Base-by-base conservation (phyloP, 2,329 filamentous ascomycete species). In the Daldinia sp. region DNA sequence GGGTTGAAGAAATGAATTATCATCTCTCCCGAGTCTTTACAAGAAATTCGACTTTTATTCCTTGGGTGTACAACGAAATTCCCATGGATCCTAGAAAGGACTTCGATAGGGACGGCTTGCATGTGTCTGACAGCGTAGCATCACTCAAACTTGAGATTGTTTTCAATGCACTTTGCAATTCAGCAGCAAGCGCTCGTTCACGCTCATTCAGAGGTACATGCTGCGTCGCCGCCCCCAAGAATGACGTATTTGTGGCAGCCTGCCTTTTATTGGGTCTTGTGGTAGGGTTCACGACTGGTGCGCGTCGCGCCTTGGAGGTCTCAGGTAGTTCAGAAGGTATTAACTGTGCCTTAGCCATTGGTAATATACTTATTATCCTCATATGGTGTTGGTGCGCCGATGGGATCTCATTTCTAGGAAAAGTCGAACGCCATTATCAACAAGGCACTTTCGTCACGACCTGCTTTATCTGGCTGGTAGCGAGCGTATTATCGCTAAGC, bases 91-190 rank as follows among this genome's bases (percentile, higher is more conserved):
- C 80, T 26, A 72, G 72, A 33, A 76, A 77, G 6, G 75, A 78
- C 44, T 86, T 84, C 48, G 79, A 82, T 51, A 79, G 81, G 48
- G 83, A 82, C 65, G 85, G 86, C 13, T 71, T 88, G 26, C 84
- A 87, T 75, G 79, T 86, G 9, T 77, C 81, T 12, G 79, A 83
- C 13, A 78, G 75, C 28, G 80, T 88, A 30, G 82, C 83, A 1
- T 78, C 79, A 53, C 78, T 78, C 59, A 84, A 85, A 77, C 83
- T 85, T 13, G 84, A 89, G 72, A 75, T 88, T 18, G 75, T 87
- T 1, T 80, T 89, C 56, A 87, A 87, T 65, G 77, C 83, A 30
- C 82, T 84, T 50, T 89, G 88, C 78, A 89, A 89, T 74, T 78
- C 81, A 6, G 79, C 81, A 64, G 74, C 80, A 18, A 78, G 78